phyloP scores from a whole-genome alignment of 148 eudicot genomes.

The Vaccinium corymbosum region DNA sequence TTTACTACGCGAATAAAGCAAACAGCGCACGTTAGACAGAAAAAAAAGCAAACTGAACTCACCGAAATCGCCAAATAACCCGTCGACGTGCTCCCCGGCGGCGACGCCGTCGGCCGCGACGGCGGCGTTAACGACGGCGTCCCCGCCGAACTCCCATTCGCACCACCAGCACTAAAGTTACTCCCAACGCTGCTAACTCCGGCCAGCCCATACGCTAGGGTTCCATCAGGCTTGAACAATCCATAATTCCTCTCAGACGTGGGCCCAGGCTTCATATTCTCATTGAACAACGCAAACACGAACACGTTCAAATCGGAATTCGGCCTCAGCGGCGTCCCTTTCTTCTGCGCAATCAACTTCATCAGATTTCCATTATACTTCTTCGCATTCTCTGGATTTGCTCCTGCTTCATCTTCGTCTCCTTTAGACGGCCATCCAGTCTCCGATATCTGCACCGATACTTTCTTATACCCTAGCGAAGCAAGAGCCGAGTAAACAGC shows the following conservation, averaged over 20 bases:
- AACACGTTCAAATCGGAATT: constrained; percentile 45
- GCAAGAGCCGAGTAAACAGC: constrained; percentile 65
- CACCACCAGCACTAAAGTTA: constrained; percentile 17
- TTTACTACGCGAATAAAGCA: not conserved
- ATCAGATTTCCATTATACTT: constrained; percentile 69
- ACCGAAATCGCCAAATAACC: constrained; percentile 74
- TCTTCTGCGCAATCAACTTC: constrained; percentile 40
- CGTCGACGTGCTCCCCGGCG: constrained; percentile 27
- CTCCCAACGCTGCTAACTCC: constrained; percentile 21
- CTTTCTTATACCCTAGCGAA: constrained; percentile 34
- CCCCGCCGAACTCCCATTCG: not conserved
- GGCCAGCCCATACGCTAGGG: constrained; percentile 58
- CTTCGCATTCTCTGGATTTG: constrained; percentile 64
- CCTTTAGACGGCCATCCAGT: constrained; percentile 94
- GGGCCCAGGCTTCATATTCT: constrained; percentile 85
- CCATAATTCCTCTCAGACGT: constrained; percentile 83
- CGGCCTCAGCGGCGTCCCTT: constrained; percentile 68
- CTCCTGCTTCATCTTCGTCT: constrained; percentile 68
- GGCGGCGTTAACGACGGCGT: constrained; percentile 6
- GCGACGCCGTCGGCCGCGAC: not conserved
- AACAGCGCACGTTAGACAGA: not conserved
- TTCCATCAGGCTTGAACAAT: constrained; percentile 71
- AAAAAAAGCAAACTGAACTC: constrained; percentile 12
- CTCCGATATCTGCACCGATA: constrained; percentile 61
- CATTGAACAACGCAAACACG: constrained; percentile 79